Conservation (phyloP, 495 filamentous ascomycete genomes). For the Penicillium goetzii region DNA sequence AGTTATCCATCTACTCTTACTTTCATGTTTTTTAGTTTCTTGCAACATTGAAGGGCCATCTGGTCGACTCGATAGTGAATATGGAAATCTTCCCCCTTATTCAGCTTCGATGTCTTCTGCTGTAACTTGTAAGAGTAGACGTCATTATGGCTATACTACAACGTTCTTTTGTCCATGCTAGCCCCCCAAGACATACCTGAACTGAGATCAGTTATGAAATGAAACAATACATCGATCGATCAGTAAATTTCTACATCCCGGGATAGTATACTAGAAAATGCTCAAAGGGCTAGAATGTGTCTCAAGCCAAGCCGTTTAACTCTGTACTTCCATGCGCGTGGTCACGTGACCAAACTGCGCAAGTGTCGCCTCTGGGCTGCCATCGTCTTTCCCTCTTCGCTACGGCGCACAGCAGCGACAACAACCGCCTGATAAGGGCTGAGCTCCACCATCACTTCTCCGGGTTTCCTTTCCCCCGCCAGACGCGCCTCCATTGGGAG, state of each 20-base stretch:
- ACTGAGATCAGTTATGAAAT: too few relatives aligned
- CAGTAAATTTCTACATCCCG: not conserved
- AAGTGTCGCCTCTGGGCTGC: constrained; percentile 28
- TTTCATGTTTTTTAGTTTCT: not conserved
- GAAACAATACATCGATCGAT: not conserved
- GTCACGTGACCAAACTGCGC: constrained; percentile 36
- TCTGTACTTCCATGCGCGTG: not conserved
- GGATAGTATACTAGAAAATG: not conserved
- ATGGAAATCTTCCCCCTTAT: not conserved
- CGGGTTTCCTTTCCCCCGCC: constrained; percentile 23
- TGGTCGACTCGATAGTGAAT: constrained; percentile 8
- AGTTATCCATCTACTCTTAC: not conserved
- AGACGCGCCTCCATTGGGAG: constrained; percentile 40
- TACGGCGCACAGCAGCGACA: constrained; percentile 50
- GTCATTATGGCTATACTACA: not conserved
- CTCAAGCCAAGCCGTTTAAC: not conserved
- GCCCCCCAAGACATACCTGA: not conserved
- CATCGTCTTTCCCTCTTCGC: constrained; percentile 22
- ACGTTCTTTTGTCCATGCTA: not conserved
- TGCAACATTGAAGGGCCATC: not conserved
- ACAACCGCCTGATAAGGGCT: constrained; percentile 38
- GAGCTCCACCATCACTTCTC: constrained; percentile 24
- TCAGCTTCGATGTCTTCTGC: not conserved
- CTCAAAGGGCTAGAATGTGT: not conserved
- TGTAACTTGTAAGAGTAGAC: too few relatives aligned